Conservation (phyloP, 2,329 filamentous ascomycete genomes). For the Mycogone perniciosa region DNA sequence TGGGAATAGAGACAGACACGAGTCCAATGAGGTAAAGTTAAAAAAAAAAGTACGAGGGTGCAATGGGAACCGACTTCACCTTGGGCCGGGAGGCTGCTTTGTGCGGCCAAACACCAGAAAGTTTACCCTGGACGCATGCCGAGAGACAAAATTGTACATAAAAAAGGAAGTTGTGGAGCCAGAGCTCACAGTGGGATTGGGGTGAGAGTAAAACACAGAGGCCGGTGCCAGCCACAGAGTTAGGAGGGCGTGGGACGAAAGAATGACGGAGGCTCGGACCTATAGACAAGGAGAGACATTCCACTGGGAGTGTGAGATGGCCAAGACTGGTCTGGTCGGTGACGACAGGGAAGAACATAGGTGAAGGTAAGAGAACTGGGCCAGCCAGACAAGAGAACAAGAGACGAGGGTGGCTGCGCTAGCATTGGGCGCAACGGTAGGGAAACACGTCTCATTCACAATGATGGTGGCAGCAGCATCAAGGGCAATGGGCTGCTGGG, state of each 20-base stretch:
- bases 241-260: slow-evolving; percentile 7
- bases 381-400: slow-evolving; percentile 1
- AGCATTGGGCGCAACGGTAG: slow-evolving; percentile 19
- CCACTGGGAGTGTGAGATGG: slow-evolving; percentile 14
- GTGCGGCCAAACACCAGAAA: slow-evolving; percentile 6
- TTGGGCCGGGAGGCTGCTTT: slow-evolving; percentile 1
- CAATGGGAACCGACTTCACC: slow-evolving; percentile 6
- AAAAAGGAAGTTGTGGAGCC: slow-evolving; percentile 8
- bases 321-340: slow-evolving; percentile 23
- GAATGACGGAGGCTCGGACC: slow-evolving; percentile 10
- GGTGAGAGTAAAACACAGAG: neutral
- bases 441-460: slow-evolving; percentile 12
- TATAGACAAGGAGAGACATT: slow-evolving; percentile 5
- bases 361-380: too few species aligned
- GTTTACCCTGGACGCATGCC: slow-evolving; percentile 7
- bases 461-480: neutral
- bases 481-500: slow-evolving; percentile 6
- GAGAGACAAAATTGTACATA: slow-evolving; percentile 4
- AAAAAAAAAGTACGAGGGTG: slow-evolving; percentile 11
- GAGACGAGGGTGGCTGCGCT: slow-evolving; percentile 25
- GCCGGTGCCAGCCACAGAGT: neutral
- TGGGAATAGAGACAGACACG: slow-evolving; percentile 16
- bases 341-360: neutral
- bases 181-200: slow-evolving; percentile 8
- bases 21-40: slow-evolving; percentile 8